Conservation (phyloP, 2,329 filamentous ascomycete species). For the Stemphylium vesicarium region DNA sequence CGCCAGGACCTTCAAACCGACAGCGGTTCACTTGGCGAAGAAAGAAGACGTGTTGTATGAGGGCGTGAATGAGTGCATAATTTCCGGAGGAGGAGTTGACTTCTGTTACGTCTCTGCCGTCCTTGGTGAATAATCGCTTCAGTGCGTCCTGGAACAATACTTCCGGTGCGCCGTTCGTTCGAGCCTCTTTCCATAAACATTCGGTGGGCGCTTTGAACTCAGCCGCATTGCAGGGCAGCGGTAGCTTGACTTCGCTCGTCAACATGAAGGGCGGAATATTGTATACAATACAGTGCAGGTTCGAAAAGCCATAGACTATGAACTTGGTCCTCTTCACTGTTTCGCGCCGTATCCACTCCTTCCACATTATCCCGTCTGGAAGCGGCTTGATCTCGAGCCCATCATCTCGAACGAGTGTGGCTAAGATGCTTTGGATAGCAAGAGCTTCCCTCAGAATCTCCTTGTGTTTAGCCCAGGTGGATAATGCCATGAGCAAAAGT, state of each 20-base stretch:
- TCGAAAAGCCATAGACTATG: slow-evolving; percentile 64
- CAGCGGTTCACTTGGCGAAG: slow-evolving; percentile 61
- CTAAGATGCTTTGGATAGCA: slow-evolving; percentile 63
- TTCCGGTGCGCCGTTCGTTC: slow-evolving; percentile 30
- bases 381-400: slow-evolving; percentile 62
- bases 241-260: slow-evolving; percentile 61
- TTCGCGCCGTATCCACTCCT: slow-evolving; percentile 62
- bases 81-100: slow-evolving; percentile 58
- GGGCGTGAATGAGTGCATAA: slow-evolving; percentile 73
- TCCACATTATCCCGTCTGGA: slow-evolving; percentile 60
- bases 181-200: slow-evolving; percentile 55
- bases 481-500: slow-evolving; percentile 65
- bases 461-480: slow-evolving; percentile 65
- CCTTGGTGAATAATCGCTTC: slow-evolving; percentile 42
- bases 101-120: slow-evolving; percentile 41
- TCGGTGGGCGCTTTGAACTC: slow-evolving; percentile 63
- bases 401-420: slow-evolving; percentile 62
- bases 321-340: slow-evolving; percentile 62
- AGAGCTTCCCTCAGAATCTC: slow-evolving; percentile 64
- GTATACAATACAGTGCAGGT: slow-evolving; percentile 67
- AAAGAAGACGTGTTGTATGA: slow-evolving; percentile 75
- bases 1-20: slow-evolving; percentile 40
- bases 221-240: slow-evolving; percentile 61
- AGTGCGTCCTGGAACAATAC: slow-evolving; percentile 43
- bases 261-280: slow-evolving; percentile 65